Percentiles rank a stretch among this genome's conserved stretches.
These are phyloP conservation scores for Pyrus communis DNA, from an alignment of 306 rosid genomes.

Conservation along the genomic window DNA sequence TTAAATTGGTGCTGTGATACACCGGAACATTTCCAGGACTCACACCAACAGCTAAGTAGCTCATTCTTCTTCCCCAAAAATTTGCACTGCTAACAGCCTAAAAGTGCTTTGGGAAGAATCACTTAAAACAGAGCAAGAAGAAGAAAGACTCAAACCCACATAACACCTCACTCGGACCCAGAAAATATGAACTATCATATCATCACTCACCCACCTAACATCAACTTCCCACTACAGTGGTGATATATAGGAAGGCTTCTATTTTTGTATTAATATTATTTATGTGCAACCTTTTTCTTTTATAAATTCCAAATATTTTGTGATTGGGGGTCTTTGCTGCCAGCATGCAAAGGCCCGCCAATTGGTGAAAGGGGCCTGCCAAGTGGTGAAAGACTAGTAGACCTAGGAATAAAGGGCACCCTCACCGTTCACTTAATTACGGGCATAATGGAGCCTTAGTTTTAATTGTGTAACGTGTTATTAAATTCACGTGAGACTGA, in stretches of 20 bases:
- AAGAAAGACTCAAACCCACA: neutral
- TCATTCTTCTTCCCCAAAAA: slow-evolving; percentile 31
- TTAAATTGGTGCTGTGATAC: slow-evolving; percentile 38
- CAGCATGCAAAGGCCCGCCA: slow-evolving; percentile 18
- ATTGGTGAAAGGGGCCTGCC: slow-evolving; percentile 22
- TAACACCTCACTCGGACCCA: neutral
- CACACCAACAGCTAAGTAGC: slow-evolving; percentile 64
- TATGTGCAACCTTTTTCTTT: neutral
- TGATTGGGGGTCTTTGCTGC: slow-evolving; percentile 13
- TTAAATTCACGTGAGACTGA: too few relatives aligned
- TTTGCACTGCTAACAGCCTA: neutral
- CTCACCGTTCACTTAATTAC: neutral
- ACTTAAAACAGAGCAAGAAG: neutral
- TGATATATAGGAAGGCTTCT: neutral
- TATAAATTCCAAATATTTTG: slow-evolving; percentile 14
- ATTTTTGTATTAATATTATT: neutral
- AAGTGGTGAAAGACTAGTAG: neutral
- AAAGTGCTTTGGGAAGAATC: too few relatives aligned
- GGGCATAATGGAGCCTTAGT: neutral
- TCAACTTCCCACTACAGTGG: neutral
- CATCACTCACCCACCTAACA: neutral
- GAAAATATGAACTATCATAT: neutral
- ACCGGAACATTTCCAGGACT: slow-evolving; percentile 80
- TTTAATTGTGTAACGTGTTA: too few relatives aligned
- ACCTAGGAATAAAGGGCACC: slow-evolving; percentile 13